Evolutionary conservation across 2,329 filamentous ascomycete species (phyloP), one percentile per base, ranked within the genome.

Genomic region (Emergomyces orientalis): DNA sequence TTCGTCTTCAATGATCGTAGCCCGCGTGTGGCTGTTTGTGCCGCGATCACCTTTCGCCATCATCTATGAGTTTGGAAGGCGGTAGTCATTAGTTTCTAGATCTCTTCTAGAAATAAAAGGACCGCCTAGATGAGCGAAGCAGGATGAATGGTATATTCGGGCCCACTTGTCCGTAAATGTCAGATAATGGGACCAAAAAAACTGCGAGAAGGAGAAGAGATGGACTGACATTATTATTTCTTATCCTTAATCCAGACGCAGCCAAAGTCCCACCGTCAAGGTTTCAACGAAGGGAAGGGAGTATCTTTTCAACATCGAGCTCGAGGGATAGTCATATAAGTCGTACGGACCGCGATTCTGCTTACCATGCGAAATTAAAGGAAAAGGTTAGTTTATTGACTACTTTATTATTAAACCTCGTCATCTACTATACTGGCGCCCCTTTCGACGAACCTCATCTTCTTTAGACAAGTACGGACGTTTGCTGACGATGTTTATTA

Each of bases 211-310:
- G 13, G n/a, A 25, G 9, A 22, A 25, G n/a, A 47, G 11, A 47
- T 47, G 9, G 8, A 47, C 45, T 47, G 25, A 47, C 45, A 11
- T 9, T 47, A 22, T 25, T 47, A 22, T 11, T 11, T 51, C 13
- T n/a, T 55, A 34, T 34, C 32, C 7, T 55, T 30, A 67, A 57
- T 17, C 59, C 62, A 72, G 86, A 88, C 73, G 86, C 86, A 3
- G 81, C 83, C 67, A 88, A 88, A 74, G 85, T 87, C 0, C 84
- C 84, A 1, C 86, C 86, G 11, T 86, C 82, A 65, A 84, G 84
- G 56, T 88, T 89, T 76, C 86, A 88, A 74, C 87, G 87, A 76
- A 83, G 84, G 70, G 85, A 86, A 74, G 86, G 86, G 62, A 87
- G 84, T 71, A 86, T 88, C 74, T 87, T 85, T 71, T 83, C 85